phyloP scores from a whole-genome alignment of 306 rosid species.

The Herpetospermum pedunculosum region DNA sequence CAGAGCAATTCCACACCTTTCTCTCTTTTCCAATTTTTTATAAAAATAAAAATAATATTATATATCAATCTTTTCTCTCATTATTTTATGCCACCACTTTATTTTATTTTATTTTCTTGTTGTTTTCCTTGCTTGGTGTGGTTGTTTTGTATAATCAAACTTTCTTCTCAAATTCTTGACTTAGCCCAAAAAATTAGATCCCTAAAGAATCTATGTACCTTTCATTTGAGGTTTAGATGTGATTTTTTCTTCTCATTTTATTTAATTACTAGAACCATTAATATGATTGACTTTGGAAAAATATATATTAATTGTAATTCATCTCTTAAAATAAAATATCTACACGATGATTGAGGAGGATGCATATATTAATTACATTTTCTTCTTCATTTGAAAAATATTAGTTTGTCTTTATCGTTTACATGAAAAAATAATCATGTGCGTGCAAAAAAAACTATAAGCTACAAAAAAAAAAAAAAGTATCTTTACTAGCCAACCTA shows the following conservation, averaged over 20 bases:
- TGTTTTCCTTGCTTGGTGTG: background rate
- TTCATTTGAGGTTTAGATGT: background rate
- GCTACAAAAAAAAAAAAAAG: too few species aligned
- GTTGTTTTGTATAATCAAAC: background rate
- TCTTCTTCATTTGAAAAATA: background rate
- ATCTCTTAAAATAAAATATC: background rate
- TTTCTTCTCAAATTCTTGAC: background rate
- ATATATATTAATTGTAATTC: background rate
- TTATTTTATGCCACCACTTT: background rate
- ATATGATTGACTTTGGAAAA: background rate
- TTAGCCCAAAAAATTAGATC: background rate
- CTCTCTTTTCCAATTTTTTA: background rate
- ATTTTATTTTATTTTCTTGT: background rate
- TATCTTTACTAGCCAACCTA: too few species aligned
- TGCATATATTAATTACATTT: background rate
- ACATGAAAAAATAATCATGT: too few species aligned
- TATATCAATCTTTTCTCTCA: background rate
- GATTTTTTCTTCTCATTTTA: slow-evolving; percentile 1
- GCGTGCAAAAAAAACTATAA: background rate
- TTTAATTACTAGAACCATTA: background rate
- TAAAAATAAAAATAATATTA: background rate
- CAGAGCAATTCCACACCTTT: slow-evolving; percentile 8
- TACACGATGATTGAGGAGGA: background rate
- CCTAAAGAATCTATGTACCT: slow-evolving; percentile 1
- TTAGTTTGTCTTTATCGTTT: too few species aligned